phyloP scores from a whole-genome alignment of 768 basidiomycete species.

The Tephrocybe sp. region DNA sequence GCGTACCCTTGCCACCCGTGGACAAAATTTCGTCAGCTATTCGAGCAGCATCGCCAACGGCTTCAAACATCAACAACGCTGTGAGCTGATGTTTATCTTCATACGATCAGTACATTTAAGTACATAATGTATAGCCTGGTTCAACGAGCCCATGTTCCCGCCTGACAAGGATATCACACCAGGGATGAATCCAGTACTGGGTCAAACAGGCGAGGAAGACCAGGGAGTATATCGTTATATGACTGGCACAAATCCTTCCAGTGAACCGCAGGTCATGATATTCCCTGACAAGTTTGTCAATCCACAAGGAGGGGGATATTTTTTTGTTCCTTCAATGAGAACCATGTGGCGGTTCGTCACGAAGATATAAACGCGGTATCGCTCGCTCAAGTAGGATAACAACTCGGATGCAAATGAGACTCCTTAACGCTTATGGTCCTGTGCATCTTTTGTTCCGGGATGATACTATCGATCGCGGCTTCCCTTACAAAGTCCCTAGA shows the following conservation, averaged over 20 bases:
- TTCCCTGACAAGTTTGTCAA: conserved; percentile 14
- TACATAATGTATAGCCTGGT: conserved; percentile 10
- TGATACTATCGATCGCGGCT: no score
- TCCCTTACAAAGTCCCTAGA: background rate
- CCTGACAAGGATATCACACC: conserved; percentile 12
- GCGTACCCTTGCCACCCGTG: conserved; percentile 11
- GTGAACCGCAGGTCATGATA: conserved; percentile 5
- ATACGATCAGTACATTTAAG: background rate
- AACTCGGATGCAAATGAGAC: no score
- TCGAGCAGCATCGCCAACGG: conserved; percentile 18
- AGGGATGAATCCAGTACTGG: conserved; percentile 15
- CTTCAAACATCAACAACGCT: conserved; percentile 17
- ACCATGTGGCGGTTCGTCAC: conserved; percentile 12
- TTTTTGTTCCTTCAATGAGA: conserved; percentile 21
- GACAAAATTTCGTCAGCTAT: conserved; percentile 14
- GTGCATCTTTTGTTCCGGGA: no score
- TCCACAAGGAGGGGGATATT: conserved; percentile 24
- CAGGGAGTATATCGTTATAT: conserved; percentile 9
- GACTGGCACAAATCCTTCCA: conserved; percentile 11
- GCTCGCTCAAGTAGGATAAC: no score
- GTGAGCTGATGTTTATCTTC: background rate
- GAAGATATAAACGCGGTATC: background rate
- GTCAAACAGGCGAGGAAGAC: conserved; percentile 14
- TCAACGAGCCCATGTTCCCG: conserved; percentile 14
- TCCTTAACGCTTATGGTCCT: no score